Evolutionary conservation across 495 filamentous ascomycete species (phyloP).

Genomic region (Penicillium robsamsonii): DNA sequence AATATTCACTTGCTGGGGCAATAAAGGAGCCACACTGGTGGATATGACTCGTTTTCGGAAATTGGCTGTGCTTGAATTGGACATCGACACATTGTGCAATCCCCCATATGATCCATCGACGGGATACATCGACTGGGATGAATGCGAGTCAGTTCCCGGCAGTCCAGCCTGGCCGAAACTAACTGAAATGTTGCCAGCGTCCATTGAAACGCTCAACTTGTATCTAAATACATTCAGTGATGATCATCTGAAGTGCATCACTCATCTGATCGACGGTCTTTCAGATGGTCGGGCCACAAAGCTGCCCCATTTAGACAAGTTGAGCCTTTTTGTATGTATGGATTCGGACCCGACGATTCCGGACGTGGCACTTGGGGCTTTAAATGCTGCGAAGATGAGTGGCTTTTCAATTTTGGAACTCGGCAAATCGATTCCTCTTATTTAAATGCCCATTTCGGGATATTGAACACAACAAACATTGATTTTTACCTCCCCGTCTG

Average conservation of each 20-base stretch:
- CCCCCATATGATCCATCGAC: not conserved
- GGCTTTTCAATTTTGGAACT: not conserved
- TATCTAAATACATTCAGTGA: not conserved
- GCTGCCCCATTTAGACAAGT: not conserved
- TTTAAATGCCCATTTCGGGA: not conserved
- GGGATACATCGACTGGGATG: not conserved
- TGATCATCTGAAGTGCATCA: not conserved
- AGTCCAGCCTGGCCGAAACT: not conserved
- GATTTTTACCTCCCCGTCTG: not conserved
- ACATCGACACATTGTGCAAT: not conserved
- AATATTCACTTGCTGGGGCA: not conserved
- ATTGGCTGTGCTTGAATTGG: not conserved
- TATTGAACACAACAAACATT: not conserved
- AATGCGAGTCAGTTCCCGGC: not conserved
- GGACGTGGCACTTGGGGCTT: not conserved
- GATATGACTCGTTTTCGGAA: not conserved
- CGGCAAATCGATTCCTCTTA: not conserved
- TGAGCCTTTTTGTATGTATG: not conserved
- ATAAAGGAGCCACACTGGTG: not conserved
- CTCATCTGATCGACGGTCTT: not conserved
- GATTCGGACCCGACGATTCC: not conserved
- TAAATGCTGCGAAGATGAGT: not conserved
- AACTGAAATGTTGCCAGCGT: not conserved
- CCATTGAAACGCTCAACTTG: not conserved
- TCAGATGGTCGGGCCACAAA: not conserved